Evolutionary conservation across 371 early-diverging fungal genomes (phyloP), one percentile per base, ranked within the genome.

Genomic region (Coemansia sp.): DNA sequence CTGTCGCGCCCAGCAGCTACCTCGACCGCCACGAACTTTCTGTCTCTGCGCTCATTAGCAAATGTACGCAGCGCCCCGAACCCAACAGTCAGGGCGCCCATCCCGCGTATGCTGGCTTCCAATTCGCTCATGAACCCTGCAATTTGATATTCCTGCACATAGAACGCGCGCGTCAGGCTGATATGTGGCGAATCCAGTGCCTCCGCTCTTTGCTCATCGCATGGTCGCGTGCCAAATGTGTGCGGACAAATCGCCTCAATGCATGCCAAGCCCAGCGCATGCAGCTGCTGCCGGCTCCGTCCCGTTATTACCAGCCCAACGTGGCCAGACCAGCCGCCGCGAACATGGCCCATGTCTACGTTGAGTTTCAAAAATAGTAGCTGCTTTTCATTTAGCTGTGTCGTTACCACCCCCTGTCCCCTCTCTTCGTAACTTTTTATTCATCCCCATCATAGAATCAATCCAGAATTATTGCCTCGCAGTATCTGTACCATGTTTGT

Each of bases 141-240:
- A 26, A 79, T 79, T 51, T 79, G 79, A 63, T 70, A 71, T 56
- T 79, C 73, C 39, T 69, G 67, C 60, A 78, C 3, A 26, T 65
- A 79, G 13, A 79, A 78, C 52, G 67, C 62, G 51, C 79, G 79
- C 29, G 72, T 69, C 32, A 77, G 70, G 63, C 71, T 78, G 53
- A 79, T 62, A 44, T 79, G 80, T 24, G 55, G 69, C 57, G 52
- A 59, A 19, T 36, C 28, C 7, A 49, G 21, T 23, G 29, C 29
- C 28, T 55, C 55, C 17, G 57, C 26, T 57, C 52, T 39, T 28
- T 49, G 40, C 36, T 26, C 51, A 17, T 21, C 29, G 21, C 53
- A 44, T 44, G 51, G 26, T 24, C 41, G 36, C 36, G 36, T 36
- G 36, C 36, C 36, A 36, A 36, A 36, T n/a, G 49, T 19, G n/a